Conservation (phyloP, 495 filamentous ascomycete species). For the Tuber indicum region DNA sequence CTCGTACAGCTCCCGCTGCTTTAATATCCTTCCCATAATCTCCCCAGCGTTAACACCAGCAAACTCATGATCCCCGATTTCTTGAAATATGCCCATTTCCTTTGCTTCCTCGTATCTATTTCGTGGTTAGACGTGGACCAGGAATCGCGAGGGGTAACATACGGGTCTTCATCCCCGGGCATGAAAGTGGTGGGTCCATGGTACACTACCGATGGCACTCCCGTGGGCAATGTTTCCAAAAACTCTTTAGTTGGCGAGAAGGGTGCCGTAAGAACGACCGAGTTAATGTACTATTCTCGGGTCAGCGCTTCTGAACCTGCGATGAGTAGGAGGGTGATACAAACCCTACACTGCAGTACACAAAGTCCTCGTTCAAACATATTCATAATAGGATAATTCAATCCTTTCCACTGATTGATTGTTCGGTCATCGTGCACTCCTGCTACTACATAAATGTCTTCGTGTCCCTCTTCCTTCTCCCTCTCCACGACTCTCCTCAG, state of each 20-base stretch:
- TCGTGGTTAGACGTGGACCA: conserved; percentile 8
- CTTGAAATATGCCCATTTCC: conserved; percentile 68
- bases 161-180: conserved; percentile 78
- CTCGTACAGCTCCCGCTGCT: conserved; percentile 75
- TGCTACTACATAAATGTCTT: conserved; percentile 81
- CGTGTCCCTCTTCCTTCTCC: conserved; percentile 58
- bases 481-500: conserved; percentile 63
- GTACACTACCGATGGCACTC: conserved; percentile 74
- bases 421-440: conserved; percentile 91
- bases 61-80: conserved; percentile 67
- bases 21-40: conserved; percentile 85
- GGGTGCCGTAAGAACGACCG: conserved; percentile 80
- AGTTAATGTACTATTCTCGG: conserved; percentile 65
- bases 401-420: conserved; percentile 89
- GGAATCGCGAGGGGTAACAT: conserved; percentile 39
- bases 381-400: conserved; percentile 99
- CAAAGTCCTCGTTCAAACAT: conserved; percentile 93
- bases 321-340: conserved; percentile 36
- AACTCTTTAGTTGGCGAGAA: conserved; percentile 73
- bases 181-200: conserved; percentile 93
- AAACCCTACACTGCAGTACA: conserved; percentile 84
- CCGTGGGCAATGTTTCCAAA: conserved; percentile 65
- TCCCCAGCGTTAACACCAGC: conserved; percentile 82
- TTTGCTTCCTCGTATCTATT: conserved; percentile 56
- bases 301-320: conserved; percentile 14